These are phyloP conservation scores for Kwoniella newhampshirensis DNA, from an alignment of 768 basidiomycete species.

Conservation along the genomic window DNA sequence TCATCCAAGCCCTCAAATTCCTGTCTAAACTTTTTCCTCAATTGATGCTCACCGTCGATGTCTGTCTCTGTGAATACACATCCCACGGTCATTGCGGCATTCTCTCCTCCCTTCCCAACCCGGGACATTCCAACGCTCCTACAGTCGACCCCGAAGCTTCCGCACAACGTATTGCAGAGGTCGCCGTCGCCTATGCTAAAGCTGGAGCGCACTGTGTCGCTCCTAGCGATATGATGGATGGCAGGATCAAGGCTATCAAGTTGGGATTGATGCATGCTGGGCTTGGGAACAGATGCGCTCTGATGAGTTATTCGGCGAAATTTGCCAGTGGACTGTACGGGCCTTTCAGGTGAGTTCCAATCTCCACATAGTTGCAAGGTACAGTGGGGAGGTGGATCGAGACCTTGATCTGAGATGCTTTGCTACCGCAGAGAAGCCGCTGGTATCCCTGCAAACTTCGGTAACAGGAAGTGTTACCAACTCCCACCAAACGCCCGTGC, in stretches of 20 bases:
- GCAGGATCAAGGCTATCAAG: constrained; percentile 86
- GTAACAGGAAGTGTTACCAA: constrained; percentile 97
- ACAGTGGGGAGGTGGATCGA: not conserved
- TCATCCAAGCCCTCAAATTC: constrained; percentile 84
- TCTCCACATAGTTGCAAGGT: not conserved
- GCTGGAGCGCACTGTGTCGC: constrained; percentile 99
- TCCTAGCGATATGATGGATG: constrained; percentile 99
- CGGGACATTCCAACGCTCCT: constrained; percentile 36
- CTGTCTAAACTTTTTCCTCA: constrained; percentile 74
- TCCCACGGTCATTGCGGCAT: constrained; percentile 94
- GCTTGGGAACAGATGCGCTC: constrained; percentile 78
- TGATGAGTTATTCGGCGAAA: constrained; percentile 98
- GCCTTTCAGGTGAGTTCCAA: constrained; percentile 73
- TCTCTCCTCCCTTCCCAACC: constrained; percentile 44
- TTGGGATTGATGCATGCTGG: constrained; percentile 76
- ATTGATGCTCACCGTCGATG: constrained; percentile 88
- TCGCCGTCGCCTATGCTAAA: constrained; percentile 84
- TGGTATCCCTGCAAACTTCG: constrained; percentile 90
- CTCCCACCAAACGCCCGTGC: constrained; percentile 85
- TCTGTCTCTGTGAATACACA: constrained; percentile 99
- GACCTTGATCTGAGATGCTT: constrained; percentile 3
- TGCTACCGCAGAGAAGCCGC: constrained; percentile 76
- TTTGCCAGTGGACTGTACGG: constrained; percentile 94
- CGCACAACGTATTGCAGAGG: constrained; percentile 83
- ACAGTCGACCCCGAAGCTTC: constrained; percentile 69